A percentile compares a stretch with the other conserved stretches of the same genome.
These are phyloP conservation scores for Rhipidocladum racemiflorum DNA, from an alignment of 176 grass and related monocot species.

Conservation along the genomic window DNA sequence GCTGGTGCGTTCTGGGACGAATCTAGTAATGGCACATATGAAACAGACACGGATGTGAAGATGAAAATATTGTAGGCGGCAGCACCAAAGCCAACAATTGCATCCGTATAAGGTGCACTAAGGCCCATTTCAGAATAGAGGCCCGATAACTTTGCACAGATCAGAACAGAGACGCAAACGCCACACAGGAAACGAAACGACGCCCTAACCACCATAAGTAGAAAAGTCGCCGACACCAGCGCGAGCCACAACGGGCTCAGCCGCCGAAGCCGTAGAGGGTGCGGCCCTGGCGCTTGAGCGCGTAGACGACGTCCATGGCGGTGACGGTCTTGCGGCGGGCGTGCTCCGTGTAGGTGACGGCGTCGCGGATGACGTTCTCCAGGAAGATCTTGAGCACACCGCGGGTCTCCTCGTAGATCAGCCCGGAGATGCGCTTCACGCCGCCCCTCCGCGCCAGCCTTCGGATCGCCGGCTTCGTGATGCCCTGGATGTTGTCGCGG, in stretches of 20 bases:
- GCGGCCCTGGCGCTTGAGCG: conserved; percentile 70
- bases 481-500: conserved; percentile 69
- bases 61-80: neutral
- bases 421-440: conserved; percentile 63
- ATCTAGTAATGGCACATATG: neutral
- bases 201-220: neutral
- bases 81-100: neutral
- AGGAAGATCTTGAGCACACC: conserved; percentile 83
- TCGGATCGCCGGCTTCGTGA: conserved; percentile 66
- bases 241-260: neutral
- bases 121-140: neutral
- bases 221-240: neutral
- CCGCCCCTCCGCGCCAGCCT: conserved; percentile 50
- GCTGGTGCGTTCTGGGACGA: neutral
- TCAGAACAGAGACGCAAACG: neutral
- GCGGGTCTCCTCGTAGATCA: conserved; percentile 74
- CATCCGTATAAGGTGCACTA: neutral
- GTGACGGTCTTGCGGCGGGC: conserved; percentile 77
- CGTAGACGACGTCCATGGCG: conserved; percentile 75
- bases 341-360: conserved; percentile 74
- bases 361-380: conserved; percentile 77
- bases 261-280: conserved; percentile 71
- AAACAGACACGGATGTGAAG: neutral
- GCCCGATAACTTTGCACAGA: neutral
- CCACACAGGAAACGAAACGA: neutral